phyloP scores from a whole-genome alignment of 306 rosid species.

The Heteromeles arbutifolia region DNA sequence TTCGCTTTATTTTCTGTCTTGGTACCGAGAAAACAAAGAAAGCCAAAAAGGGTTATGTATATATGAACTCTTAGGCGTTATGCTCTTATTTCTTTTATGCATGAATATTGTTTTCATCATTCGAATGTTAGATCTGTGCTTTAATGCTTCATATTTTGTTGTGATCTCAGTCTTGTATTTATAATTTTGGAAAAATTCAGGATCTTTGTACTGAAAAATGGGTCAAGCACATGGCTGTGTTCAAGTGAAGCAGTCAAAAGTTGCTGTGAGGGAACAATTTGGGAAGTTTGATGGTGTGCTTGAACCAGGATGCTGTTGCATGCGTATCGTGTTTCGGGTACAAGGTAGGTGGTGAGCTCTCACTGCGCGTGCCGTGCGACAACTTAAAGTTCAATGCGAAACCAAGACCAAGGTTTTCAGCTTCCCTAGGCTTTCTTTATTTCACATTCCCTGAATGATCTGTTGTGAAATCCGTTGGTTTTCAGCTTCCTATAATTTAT shows the following conservation, averaged over 20 bases:
- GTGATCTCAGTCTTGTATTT: too few relatives aligned
- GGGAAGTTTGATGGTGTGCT: constrained; percentile 50
- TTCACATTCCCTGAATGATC: background rate
- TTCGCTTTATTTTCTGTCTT: background rate
- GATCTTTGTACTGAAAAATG: constrained; percentile 24
- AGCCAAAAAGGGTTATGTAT: background rate
- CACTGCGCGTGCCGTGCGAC: constrained; percentile 62
- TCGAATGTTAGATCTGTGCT: background rate
- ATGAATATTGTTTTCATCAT: too few relatives aligned
- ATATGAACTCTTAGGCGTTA: too few relatives aligned
- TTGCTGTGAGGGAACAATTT: constrained; percentile 49
- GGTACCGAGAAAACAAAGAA: background rate
- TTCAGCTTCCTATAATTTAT: too few relatives aligned
- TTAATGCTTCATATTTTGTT: background rate
- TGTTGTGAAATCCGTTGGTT: background rate
- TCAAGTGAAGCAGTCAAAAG: constrained; percentile 57
- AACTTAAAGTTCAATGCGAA: constrained; percentile 57
- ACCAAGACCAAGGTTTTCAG: constrained; percentile 59
- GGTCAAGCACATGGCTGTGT: constrained; percentile 54
- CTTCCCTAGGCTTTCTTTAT: background rate
- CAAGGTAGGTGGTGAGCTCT: constrained; percentile 44
- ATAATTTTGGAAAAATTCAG: too few relatives aligned
- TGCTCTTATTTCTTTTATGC: too few relatives aligned
- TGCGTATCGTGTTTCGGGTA: constrained; percentile 38
- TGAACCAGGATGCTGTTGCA: constrained; percentile 60